phyloP scores from a whole-genome alignment of 2,329 filamentous ascomycete species.

The Pestalotiopsis sp. region DNA sequence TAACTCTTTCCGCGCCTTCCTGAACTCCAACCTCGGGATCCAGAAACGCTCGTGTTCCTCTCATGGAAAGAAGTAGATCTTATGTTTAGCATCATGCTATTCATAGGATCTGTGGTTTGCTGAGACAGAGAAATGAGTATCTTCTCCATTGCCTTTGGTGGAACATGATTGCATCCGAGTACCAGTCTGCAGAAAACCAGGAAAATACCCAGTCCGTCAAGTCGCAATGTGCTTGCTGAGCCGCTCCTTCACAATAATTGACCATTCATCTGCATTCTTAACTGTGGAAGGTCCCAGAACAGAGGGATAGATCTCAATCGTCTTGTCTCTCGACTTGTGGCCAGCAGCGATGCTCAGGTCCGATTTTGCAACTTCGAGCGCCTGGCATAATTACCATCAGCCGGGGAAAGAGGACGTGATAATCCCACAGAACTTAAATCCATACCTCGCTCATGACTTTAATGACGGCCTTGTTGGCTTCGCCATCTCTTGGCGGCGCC shows the following conservation, averaged over 20 bases:
- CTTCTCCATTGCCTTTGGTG: no score
- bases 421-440: background rate
- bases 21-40: no score
- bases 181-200: background rate
- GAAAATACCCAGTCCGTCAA: background rate
- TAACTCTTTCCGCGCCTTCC: no score
- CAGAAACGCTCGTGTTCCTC: no score
- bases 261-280: background rate
- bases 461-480: conserved; percentile 70
- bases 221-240: background rate
- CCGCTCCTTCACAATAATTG: background rate
- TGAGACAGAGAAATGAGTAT: no score
- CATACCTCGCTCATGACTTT: conserved; percentile 63
- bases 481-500: conserved; percentile 66
- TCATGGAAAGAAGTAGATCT: no score
- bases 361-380: conserved; percentile 65
- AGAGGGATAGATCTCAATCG: conserved; percentile 36
- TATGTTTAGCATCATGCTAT: no score
- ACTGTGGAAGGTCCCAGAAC: background rate
- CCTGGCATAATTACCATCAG: conserved; percentile 36
- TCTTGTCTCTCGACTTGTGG: conserved; percentile 67
- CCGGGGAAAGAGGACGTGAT: no score
- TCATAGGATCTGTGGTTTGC: no score
- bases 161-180: no score
- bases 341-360: conserved; percentile 65